Evolutionary conservation across 805 yeast species (phyloP), one percentile per base, ranked within the genome.

Genomic region (Ogataea nitratoaversa): DNA sequence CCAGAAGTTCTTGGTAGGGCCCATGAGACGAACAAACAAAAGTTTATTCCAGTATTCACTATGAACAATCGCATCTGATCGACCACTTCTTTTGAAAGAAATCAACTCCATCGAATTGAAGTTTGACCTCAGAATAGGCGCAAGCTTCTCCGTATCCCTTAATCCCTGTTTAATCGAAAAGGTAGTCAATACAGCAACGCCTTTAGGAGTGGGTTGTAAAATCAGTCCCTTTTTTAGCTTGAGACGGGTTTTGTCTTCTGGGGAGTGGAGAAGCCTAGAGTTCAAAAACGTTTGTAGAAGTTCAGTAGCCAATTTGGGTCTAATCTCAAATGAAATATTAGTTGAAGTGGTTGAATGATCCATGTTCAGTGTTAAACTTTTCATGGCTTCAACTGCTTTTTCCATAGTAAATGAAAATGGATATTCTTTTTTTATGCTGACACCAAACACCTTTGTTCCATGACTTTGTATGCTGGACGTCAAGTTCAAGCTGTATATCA

Each of bases 171-270:
- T 73, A 37, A 68, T 65, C 45, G 83, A 78, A 56, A 81, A 87
- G 14, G 69, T 65, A 36, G 76, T 78, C 2, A 90, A 60, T 0
- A 87, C 54, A 0, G 88, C 80, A 7, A 88, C 78, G 1, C 97
- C 98, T 54, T 91, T 91, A 0, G 97, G 89, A 0, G 96, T 87
- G 4, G 96, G 95, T 56, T 91, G 97, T 22, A 87, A 55, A 2
- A 67, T 44, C 0, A 68, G 64, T 4, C 62, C 65, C 0, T 53
- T 62, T 37, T 71, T 72, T 5, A 80, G 70, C 31, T 57, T 63
- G 12, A 56, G 47, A 32, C 84, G 57, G 0, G 95, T 87, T 51
- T 91, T 66, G 46, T 84, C 89, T 3, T 76, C 74, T 0, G 95
- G 95, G 12, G 77, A 74, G 56, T 88, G 95, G 8, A 88, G 49